phyloP scores from a whole-genome alignment of 352 stramenopile genomes.

The Phytophthora uliginosa region DNA sequence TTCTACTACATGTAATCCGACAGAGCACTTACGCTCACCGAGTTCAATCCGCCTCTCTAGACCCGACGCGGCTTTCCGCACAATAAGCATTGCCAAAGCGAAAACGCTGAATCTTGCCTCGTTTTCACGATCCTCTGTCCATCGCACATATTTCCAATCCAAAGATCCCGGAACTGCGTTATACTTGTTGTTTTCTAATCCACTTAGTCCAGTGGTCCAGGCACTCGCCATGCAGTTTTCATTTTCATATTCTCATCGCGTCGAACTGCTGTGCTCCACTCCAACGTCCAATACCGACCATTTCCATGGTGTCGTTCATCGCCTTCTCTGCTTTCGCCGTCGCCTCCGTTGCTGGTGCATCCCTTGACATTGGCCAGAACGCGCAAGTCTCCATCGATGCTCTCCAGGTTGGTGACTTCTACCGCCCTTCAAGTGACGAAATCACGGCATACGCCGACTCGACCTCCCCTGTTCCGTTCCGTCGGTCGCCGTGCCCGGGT shows the following conservation, averaged over 20 bases:
- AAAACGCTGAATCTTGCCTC: neutral
- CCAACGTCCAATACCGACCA: neutral
- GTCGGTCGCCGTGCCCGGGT: conserved; percentile 47
- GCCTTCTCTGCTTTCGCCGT: conserved; percentile 14
- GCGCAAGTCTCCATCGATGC: conserved; percentile 17
- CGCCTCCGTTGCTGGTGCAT: conserved; percentile 24
- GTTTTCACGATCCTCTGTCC: too few relatives aligned
- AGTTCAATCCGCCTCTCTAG: neutral
- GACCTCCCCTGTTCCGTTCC: conserved; percentile 36
- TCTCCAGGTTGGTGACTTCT: conserved; percentile 40
- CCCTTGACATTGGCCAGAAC: conserved; percentile 15
- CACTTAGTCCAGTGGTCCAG: neutral
- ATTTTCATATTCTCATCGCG: neutral
- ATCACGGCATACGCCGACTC: conserved; percentile 36
- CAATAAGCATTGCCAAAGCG: neutral
- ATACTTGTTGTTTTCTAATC: neutral
- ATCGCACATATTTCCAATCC: neutral
- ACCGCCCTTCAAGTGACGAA: conserved; percentile 37
- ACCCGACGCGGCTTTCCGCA: neutral
- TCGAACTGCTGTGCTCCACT: neutral
- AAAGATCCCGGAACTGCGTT: neutral
- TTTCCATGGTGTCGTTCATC: conserved; percentile 22
- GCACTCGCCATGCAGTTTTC: neutral
- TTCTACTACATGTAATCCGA: neutral
- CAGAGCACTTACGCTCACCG: neutral